Percentiles rank a stretch among this genome's conserved stretches.
Conservation (phyloP, 441 rosid genomes). For the Pelargonium australe region DNA sequence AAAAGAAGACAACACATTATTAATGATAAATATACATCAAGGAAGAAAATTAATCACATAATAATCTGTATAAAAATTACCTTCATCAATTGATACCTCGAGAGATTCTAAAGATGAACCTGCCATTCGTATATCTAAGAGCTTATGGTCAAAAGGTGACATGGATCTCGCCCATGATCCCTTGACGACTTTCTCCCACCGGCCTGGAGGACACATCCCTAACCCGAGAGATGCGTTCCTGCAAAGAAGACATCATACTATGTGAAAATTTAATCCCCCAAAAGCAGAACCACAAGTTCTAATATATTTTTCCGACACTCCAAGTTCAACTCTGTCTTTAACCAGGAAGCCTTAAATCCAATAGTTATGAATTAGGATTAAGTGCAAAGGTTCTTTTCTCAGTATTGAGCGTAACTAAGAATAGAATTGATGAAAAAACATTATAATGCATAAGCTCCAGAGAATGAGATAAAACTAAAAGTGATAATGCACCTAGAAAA, state of each 20-base stretch:
- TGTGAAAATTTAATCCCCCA: not conserved
- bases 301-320: no score
- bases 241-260: constrained; percentile 17
- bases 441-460: no score
- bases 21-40: not conserved
- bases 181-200: constrained; percentile 74
- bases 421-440: no score
- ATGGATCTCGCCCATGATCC: constrained; percentile 69
- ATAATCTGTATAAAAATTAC: constrained; percentile 25
- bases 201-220: constrained; percentile 68
- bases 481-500: no score
- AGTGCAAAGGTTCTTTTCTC: no score
- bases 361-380: no score
- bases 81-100: constrained; percentile 61
- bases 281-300: not conserved
- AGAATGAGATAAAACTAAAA: no score
- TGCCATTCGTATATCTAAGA: constrained; percentile 53
- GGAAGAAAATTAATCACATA: constrained; percentile 5
- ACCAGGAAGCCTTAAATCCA: no score
- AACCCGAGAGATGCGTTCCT: constrained; percentile 68
- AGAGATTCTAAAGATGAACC: constrained; percentile 37
- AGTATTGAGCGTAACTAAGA: no score
- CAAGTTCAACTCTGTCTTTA: no score
- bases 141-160: constrained; percentile 84
- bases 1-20: constrained; percentile 10